Evolutionary conservation across 2,329 filamentous ascomycete species (phyloP).

Genomic region (Pseudocercospora macadamiae): DNA sequence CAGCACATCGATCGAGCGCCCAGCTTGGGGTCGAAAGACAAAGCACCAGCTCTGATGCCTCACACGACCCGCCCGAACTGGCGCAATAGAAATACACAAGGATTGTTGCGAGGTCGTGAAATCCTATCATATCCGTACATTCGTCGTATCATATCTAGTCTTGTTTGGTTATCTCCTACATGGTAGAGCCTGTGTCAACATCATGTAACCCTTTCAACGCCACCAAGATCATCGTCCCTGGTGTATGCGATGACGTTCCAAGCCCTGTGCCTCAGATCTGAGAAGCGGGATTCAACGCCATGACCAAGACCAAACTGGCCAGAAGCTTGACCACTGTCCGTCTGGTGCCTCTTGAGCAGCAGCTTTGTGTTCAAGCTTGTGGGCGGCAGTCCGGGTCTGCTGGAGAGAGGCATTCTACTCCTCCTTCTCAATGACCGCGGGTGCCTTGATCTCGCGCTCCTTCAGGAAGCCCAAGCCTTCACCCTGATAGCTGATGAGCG

Average conservation of each 20-base stretch:
- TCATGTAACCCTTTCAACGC: background rate
- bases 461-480: constrained; percentile 66
- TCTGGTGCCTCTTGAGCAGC: background rate
- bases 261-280: no score
- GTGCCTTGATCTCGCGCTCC: constrained; percentile 62
- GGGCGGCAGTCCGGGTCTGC: background rate
- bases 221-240: no score
- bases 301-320: constrained; percentile 1
- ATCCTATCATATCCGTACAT: background rate
- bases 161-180: no score
- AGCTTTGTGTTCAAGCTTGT: background rate
- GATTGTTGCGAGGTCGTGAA: no score
- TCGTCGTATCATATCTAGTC: background rate
- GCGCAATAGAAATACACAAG: no score
- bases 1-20: no score
- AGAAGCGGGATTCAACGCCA: no score
- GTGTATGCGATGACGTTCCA: no score
- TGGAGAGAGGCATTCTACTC: constrained; percentile 4
- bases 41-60: no score
- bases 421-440: constrained; percentile 66
- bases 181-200: no score
- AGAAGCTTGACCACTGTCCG: constrained; percentile 2
- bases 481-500: constrained; percentile 83
- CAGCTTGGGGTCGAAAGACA: no score
- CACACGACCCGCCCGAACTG: no score